phyloP scores from a whole-genome alignment of 116 monocot species.

The Iris pallida region DNA sequence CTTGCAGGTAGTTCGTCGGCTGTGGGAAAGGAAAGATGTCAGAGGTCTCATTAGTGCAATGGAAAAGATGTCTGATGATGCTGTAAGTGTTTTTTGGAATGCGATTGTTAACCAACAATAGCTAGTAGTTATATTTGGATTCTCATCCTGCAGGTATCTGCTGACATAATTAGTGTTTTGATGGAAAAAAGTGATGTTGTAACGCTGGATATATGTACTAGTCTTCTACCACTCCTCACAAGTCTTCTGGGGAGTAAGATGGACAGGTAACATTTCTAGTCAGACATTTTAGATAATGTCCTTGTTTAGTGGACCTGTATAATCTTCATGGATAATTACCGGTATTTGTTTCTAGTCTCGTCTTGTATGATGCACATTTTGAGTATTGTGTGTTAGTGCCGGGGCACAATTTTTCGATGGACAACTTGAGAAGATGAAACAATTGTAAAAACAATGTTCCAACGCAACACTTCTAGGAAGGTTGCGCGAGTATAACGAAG shows the following conservation, averaged over 20 bases:
- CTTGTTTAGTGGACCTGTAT: too few relatives aligned
- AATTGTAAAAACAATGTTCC: too few relatives aligned
- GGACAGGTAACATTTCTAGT: slow-evolving; percentile 50
- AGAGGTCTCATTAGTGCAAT: slow-evolving; percentile 62
- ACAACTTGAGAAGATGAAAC: too few relatives aligned
- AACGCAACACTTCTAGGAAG: too few relatives aligned
- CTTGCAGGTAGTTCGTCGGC: slow-evolving; percentile 53
- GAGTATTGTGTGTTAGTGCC: too few relatives aligned
- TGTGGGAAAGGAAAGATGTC: slow-evolving; percentile 70
- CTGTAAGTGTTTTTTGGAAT: slow-evolving; percentile 40
- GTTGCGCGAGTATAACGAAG: too few relatives aligned
- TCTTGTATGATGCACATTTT: too few relatives aligned
- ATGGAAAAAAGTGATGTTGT: slow-evolving; percentile 53
- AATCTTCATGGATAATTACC: too few relatives aligned
- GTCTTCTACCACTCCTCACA: slow-evolving; percentile 59
- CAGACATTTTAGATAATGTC: too few relatives aligned
- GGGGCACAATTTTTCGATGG: too few relatives aligned
- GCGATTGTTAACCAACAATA: not conserved
- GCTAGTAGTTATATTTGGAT: not conserved
- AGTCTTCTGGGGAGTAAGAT: slow-evolving; percentile 64
- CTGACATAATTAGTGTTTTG: slow-evolving; percentile 62
- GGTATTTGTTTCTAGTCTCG: too few relatives aligned
- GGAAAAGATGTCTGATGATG: slow-evolving; percentile 82
- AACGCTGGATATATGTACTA: slow-evolving; percentile 70
- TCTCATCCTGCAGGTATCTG: slow-evolving; percentile 59